These are phyloP conservation scores for Glycine latifolia DNA, from an alignment of 306 rosid species.

Conservation along the genomic window DNA sequence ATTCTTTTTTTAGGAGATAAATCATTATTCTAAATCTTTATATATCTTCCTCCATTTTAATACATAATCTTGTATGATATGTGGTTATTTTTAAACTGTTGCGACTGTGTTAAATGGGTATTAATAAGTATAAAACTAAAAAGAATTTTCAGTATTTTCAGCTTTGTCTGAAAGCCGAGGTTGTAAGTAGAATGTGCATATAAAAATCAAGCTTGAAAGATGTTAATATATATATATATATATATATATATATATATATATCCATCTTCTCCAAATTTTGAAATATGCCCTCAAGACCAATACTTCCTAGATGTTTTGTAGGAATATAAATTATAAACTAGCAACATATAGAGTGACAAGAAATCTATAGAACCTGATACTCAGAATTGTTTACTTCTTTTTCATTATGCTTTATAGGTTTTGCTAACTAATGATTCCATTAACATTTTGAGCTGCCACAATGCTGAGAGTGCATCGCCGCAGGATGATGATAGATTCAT, in stretches of 20 bases:
- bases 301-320: not conserved
- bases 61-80: no score
- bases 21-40: no score
- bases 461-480: not conserved
- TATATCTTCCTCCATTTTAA: no score
- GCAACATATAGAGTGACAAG: not conserved
- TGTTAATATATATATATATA: no score
- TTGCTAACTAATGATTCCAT: not conserved
- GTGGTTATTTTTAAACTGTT: no score
- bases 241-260: no score
- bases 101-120: no score
- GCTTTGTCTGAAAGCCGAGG: not conserved
- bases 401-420: not conserved
- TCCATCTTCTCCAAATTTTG: no score
- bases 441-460: not conserved
- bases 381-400: not conserved
- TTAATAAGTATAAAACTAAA: no score
- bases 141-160: not conserved
- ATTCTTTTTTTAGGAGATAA: no score
- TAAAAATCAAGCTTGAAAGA: not conserved
- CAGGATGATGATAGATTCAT: not conserved
- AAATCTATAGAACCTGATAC: not conserved
- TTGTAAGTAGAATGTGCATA: not conserved
- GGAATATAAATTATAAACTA: not conserved
- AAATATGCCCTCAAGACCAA: not conserved